phyloP scores from a whole-genome alignment of 2,329 filamentous ascomycete species.

The Tolypocladium ovalisporum region DNA sequence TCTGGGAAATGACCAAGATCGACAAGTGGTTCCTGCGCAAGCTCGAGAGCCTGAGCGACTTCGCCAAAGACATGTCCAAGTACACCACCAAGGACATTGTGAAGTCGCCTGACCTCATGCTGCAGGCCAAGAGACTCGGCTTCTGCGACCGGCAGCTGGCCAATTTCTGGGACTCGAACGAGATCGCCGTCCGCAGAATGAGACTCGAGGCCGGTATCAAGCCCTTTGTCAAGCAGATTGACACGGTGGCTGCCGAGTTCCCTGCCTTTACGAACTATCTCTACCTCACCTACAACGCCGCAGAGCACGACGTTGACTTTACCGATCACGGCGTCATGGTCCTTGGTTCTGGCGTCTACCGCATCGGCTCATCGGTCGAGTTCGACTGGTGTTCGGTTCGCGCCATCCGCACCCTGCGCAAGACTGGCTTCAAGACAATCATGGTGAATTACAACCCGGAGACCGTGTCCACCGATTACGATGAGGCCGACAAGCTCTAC shows the following conservation, averaged over 20 bases:
- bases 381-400: slow-evolving; percentile 99
- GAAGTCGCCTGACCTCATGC: slow-evolving; percentile 54
- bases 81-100: slow-evolving; percentile 56
- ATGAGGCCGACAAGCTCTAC: slow-evolving; percentile 88
- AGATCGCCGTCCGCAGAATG: slow-evolving; percentile 75
- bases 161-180: slow-evolving; percentile 89
- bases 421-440: slow-evolving; percentile 80
- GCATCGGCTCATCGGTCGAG: slow-evolving; percentile 94
- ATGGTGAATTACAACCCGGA: slow-evolving; percentile 96
- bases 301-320: slow-evolving; percentile 73
- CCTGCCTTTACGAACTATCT: slow-evolving; percentile 92
- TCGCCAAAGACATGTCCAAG: slow-evolving; percentile 65
- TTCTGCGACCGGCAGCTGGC: slow-evolving; percentile 92
- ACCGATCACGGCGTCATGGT: slow-evolving; percentile 93
- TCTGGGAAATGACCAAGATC: slow-evolving; percentile 97
- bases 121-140: slow-evolving; percentile 82
- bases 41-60: slow-evolving; percentile 83
- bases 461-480: slow-evolving; percentile 82
- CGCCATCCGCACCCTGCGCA: slow-evolving; percentile 80
- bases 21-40: slow-evolving; percentile 97
- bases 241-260: slow-evolving; percentile 96
- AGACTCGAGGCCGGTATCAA: slow-evolving; percentile 78
- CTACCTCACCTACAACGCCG: slow-evolving; percentile 91
- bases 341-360: slow-evolving; percentile 87
- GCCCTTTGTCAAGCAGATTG: slow-evolving; percentile 94